These are phyloP conservation scores for Trichoderma pleuroti DNA, from an alignment of 2,329 filamentous ascomycete genomes.

Conservation along the genomic window DNA sequence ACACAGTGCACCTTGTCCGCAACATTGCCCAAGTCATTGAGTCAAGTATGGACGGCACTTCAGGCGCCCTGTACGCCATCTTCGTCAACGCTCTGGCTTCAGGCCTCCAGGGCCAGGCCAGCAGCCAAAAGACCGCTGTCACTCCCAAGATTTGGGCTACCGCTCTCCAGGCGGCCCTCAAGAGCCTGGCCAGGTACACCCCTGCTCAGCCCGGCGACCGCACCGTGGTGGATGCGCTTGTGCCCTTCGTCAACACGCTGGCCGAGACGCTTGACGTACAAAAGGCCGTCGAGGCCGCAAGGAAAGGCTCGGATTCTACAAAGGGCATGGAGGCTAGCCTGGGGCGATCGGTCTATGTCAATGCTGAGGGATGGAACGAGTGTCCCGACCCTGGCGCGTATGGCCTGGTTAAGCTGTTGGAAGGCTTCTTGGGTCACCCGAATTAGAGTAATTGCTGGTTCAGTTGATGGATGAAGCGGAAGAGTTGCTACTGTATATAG, in stretches of 20 bases:
- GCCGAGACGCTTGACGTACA: conserved; percentile 45
- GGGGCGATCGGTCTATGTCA: conserved; percentile 71
- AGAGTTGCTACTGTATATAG: neutral
- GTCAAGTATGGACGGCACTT: conserved; percentile 69
- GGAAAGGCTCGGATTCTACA: conserved; percentile 62
- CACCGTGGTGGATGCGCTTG: conserved; percentile 68
- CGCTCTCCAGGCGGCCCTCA: conserved; percentile 55
- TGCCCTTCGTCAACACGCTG: conserved; percentile 63
- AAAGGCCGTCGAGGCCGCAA: conserved; percentile 55
- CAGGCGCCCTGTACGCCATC: conserved; percentile 70
- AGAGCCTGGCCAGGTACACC: conserved; percentile 62
- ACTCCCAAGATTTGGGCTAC: conserved; percentile 35
- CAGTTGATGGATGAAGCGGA: neutral
- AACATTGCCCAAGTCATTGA: conserved; percentile 56
- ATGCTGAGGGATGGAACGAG: conserved; percentile 61
- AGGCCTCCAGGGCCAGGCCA: conserved; percentile 17
- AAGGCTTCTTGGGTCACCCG: conserved; percentile 49
- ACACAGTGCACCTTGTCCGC: conserved; percentile 17
- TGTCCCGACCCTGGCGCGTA: conserved; percentile 70
- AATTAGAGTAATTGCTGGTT: neutral
- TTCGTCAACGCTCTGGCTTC: conserved; percentile 67
- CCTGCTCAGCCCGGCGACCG: conserved; percentile 68
- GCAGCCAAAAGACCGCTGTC: neutral
- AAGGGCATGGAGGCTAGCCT: conserved; percentile 72
- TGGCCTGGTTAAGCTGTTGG: conserved; percentile 59